Evolutionary conservation across 768 basidiomycete species (phyloP).

Genomic region (Termitomyces sp.): DNA sequence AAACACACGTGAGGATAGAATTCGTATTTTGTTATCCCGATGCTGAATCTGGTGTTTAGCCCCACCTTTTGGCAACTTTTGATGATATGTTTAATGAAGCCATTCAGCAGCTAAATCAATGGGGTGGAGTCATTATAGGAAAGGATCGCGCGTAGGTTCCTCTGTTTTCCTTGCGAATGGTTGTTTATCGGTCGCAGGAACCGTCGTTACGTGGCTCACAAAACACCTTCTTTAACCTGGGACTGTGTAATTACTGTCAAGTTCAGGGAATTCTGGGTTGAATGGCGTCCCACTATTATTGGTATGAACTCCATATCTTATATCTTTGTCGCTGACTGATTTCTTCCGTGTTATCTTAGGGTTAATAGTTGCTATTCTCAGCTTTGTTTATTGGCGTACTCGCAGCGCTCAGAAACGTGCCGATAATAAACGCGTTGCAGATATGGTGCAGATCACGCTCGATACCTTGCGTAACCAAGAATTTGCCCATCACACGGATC

Average conservation of each 20-base stretch:
- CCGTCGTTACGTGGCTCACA: conserved; percentile 72
- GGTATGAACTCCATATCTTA: conserved; percentile 37
- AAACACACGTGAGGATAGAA: conserved; percentile 44
- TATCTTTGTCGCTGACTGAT: conserved; percentile 3
- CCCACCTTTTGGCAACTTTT: conserved; percentile 52
- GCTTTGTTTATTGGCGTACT: conserved; percentile 14
- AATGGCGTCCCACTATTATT: conserved; percentile 62
- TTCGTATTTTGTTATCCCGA: background rate
- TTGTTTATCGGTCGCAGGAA: conserved; percentile 42
- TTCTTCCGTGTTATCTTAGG: conserved; percentile 1
- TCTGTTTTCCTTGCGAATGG: conserved; percentile 4
- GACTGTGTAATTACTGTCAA: conserved; percentile 65
- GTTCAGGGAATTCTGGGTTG: conserved; percentile 59
- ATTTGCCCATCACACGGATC: conserved; percentile 77
- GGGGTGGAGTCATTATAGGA: conserved; percentile 68
- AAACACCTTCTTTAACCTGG: conserved; percentile 63
- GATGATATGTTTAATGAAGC: conserved; percentile 78
- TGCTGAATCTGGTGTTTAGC: conserved; percentile 30
- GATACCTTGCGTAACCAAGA: conserved; percentile 83
- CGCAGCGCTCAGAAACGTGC: conserved; percentile 48
- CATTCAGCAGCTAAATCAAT: conserved; percentile 69
- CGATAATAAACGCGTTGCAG: conserved; percentile 64
- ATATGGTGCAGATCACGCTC: conserved; percentile 75
- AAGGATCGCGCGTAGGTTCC: conserved; percentile 60
- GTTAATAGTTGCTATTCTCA: background rate